A percentile compares a stretch with the other conserved stretches of the same genome.
Conservation (phyloP, 176 grass and related monocot genomes). For the Zoysia pacifica region DNA sequence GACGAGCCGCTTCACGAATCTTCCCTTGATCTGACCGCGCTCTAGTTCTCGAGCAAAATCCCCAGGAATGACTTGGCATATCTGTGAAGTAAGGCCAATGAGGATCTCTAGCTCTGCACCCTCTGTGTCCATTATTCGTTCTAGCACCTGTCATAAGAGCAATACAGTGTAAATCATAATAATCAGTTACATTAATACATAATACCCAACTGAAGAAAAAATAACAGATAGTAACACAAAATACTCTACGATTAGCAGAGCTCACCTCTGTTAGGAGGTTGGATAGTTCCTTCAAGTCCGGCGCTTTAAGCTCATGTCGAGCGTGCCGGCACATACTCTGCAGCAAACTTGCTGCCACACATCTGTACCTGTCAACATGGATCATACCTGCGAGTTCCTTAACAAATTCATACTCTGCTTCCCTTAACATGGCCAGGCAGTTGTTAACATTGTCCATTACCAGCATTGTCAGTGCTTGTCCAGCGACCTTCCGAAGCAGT, state of each 20-base stretch:
- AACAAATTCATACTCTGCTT: not conserved
- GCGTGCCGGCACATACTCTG: constrained; percentile 6
- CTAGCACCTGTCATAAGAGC: constrained; percentile 6
- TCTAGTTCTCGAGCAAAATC: constrained; percentile 12
- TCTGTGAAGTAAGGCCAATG: constrained; percentile 32
- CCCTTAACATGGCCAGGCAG: constrained; percentile 22
- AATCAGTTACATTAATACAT: too few relatives aligned
- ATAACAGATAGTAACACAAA: not conserved
- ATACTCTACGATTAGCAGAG: not conserved
- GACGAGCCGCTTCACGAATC: not conserved
- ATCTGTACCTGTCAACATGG: not conserved
- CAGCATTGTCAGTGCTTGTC: constrained; percentile 30
- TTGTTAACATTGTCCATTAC: constrained; percentile 19
- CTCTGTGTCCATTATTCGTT: not conserved
- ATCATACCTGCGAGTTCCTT: not conserved
- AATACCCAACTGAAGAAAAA: not conserved
- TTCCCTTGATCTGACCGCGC: not conserved
- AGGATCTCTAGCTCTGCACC: constrained; percentile 13
- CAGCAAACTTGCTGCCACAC: constrained; percentile 30
- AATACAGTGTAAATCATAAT: too few relatives aligned
- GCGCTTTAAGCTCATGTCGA: not conserved
- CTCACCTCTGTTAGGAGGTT: constrained; percentile 1
- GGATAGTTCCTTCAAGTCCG: constrained; percentile 6
- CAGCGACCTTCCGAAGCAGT: not conserved
- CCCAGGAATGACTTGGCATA: not conserved